Base-by-base conservation (phyloP, 257 asterid genomes). In the Nicotiana otophora region DNA sequence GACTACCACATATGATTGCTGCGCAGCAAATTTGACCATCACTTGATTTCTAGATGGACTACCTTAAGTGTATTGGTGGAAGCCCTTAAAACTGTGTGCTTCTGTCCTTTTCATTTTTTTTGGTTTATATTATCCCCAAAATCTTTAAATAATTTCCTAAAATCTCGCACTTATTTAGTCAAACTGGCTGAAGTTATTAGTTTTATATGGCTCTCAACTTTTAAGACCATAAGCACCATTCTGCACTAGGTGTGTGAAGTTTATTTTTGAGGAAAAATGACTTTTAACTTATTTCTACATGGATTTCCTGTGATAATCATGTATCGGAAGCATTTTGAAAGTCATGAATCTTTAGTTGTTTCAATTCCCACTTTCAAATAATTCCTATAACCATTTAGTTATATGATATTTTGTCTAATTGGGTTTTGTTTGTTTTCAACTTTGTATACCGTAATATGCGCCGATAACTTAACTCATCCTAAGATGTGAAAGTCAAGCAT, bases 401-500 rank as follows among this genome's bases (percentile, higher is more conserved):
- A 26, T 48, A 34, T 15, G 11, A 30, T 63, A 26, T 23, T 15
- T 31, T 28, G 15, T 65, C 39, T 42, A 4, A 23, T 42, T 72
- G 60, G 70, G 17, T 74, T 17, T 5, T 17, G 61, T 39, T 46
- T 54, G 33, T 79, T 77, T 54, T 60, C 66, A 34, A 36, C 82
- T 69, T 31, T 14, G 42, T 69, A 36, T 69, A 17, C 51, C 5
- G 0, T 63, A 26, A 62, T 60, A 58, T 81, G 61, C 82, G 53
- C 75, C 33, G 74, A 55, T 14, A 84, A 86, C 95, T 94, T 94
- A 92, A 94, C 98, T 81, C 76, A 28, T 83, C 68, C 82, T 86
- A 92, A 74, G 98, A 94, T 82, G 97, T 94, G 82, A 77, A 88
- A 85, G 92, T 90, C 82, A 87, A 77, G 91, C 97, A 94, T 23